Conservation (phyloP, 768 basidiomycete species). For the Naematelia encephala region DNA sequence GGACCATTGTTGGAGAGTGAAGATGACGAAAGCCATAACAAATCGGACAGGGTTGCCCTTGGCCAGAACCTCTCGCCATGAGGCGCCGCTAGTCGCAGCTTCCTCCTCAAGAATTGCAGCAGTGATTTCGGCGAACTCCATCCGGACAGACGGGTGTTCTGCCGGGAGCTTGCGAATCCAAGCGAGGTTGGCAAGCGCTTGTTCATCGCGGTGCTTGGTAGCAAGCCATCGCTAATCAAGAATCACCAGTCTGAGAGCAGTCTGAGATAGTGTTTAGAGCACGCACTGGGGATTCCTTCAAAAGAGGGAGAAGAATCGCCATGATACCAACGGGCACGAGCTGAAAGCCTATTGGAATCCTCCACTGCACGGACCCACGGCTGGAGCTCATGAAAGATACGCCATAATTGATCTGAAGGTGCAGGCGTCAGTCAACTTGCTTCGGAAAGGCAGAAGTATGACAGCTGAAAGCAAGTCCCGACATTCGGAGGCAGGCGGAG, state of each 20-base stretch:
- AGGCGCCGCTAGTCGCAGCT: conserved; percentile 61
- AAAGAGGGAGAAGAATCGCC: no score
- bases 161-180: conserved; percentile 44
- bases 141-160: conserved; percentile 42
- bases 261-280: no score
- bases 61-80: conserved; percentile 70
- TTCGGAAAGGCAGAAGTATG: no score
- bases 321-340: no score
- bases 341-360: no score
- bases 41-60: conserved; percentile 77
- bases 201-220: conserved; percentile 36
- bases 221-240: conserved; percentile 51
- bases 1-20: conserved; percentile 70
- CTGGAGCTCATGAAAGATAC: no score
- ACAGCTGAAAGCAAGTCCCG: no score
- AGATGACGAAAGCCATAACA: conserved; percentile 62
- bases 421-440: no score
- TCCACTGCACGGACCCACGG: no score
- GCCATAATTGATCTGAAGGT: no score
- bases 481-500: no score
- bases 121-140: conserved; percentile 62
- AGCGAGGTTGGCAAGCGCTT: conserved; percentile 56
- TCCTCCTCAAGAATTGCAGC: conserved; percentile 71
- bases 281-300: conserved; percentile 33
- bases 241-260: no score